Evolutionary conservation across 768 basidiomycete species (phyloP).

Genomic region (Russula earlei): DNA sequence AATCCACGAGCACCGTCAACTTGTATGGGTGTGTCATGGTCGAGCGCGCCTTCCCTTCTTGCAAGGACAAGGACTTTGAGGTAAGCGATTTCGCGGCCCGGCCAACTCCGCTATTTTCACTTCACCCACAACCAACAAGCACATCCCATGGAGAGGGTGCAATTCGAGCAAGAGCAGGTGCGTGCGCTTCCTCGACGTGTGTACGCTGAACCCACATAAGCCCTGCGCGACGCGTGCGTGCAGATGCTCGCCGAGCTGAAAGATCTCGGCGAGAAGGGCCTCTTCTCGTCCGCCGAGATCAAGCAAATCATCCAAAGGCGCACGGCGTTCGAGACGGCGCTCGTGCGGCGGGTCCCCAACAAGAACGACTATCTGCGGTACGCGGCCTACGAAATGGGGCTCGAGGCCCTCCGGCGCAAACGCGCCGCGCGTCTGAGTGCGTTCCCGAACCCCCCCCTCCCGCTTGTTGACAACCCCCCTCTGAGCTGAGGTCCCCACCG

Average conservation of each 20-base stretch:
- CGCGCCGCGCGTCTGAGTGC: conserved; percentile 62
- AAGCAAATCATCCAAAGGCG: conserved; percentile 79
- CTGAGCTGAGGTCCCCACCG: too few relatives aligned
- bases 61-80: too few relatives aligned
- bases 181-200: background rate
- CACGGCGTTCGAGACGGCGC: conserved; percentile 72
- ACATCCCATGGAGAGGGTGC: conserved; percentile 79
- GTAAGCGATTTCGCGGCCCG: conserved; percentile 3
- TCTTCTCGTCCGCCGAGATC: conserved; percentile 79
- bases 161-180: conserved; percentile 89
- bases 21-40: too few relatives aligned
- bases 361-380: conserved; percentile 88
- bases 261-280: conserved; percentile 73
- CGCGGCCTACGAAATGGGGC: conserved; percentile 82
- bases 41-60: too few relatives aligned
- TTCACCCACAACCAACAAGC: background rate
- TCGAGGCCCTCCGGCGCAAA: conserved; percentile 74
- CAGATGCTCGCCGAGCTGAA: conserved; percentile 94
- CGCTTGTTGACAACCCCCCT: too few relatives aligned
- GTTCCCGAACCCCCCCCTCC: conserved; percentile 19
- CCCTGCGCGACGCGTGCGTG: background rate
- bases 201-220: background rate
- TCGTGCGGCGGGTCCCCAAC: conserved; percentile 75
- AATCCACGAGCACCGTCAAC: background rate
- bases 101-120: background rate